Conservation (phyloP, 805 yeast species). For the Kluyveromyces dobzhanskii region DNA sequence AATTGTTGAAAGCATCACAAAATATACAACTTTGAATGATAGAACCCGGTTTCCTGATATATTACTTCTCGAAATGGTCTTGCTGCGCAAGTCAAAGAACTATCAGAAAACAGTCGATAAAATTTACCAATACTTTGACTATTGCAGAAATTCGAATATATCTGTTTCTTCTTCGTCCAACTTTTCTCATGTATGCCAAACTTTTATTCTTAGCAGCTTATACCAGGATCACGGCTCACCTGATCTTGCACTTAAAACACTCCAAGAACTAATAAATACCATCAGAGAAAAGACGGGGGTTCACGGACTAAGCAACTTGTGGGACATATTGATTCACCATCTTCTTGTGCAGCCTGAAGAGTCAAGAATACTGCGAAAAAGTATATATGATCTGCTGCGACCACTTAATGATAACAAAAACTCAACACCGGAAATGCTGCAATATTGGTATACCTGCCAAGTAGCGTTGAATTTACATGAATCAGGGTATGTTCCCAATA, state of each 20-base stretch:
- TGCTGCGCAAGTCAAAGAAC: constrained; percentile 7
- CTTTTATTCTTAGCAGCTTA: constrained; percentile 1
- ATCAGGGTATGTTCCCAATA: background rate
- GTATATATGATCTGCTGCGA: constrained; percentile 1
- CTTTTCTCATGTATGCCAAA: constrained; percentile 4
- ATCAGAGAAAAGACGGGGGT: constrained; percentile 4
- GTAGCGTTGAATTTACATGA: background rate
- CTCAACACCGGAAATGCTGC: background rate
- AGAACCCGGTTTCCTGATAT: constrained; percentile 19
- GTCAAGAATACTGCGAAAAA: background rate
- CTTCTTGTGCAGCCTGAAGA: constrained; percentile 1
- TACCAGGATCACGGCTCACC: constrained; percentile 4
- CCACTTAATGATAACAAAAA: constrained; percentile 1
- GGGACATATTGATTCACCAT: constrained; percentile 3
- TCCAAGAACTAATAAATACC: constrained; percentile 1
- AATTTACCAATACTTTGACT: constrained; percentile 58
- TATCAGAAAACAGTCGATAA: constrained; percentile 38
- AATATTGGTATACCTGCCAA: constrained; percentile 3
- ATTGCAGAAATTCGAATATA: constrained; percentile 16
- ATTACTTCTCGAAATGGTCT: constrained; percentile 16
- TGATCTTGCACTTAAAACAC: constrained; percentile 1
- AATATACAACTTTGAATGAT: constrained; percentile 12
- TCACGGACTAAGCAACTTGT: constrained; percentile 1
- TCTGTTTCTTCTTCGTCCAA: constrained; percentile 1
- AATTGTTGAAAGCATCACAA: background rate